Evolutionary conservation across 306 rosid species (phyloP), one percentile per base, ranked within the genome.

Genomic region (Ormosia semicastrata): DNA sequence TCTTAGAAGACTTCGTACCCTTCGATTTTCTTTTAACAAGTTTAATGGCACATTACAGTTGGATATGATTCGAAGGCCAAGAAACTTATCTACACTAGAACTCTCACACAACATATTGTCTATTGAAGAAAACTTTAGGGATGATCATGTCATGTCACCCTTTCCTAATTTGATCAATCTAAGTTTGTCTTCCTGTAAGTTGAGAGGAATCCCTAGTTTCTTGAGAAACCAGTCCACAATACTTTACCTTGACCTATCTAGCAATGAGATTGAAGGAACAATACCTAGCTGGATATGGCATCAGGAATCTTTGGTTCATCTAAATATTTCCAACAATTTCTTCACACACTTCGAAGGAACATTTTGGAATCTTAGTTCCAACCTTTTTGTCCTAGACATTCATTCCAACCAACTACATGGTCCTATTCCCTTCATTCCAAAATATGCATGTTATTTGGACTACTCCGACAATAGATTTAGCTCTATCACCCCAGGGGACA

Each of bases 21-120:
- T 90, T 33, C 75, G 14, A 30, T 87, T 93, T 52, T 18, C 91
- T 34, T 66, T 40, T 5, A 91, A 93, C 89, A 91, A 88, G 36
- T 80, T 91, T 8, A 84, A 14, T 0, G 97, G 94, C 54, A 66
- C 75, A 0, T 2, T 87, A n/a, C 8, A 50, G 0, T 66, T 91
- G 2, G 46, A 71, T 9, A 0, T 0, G 50, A 24, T 91, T 63
- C 32, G 17, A 12, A 57, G 50, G 14, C 34, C 88, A 0, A n/a
- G 5, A 12, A 84, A 81, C 62, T 86, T 89, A 14, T 7, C 71
- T 0, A 14, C 2, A 5, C 79, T 93, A 7, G 91, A 81, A 14
- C 93, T 93, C 50, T 86, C 90, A 5, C 74, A 43, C 36, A 91
- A 90, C 68, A 54, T 71, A 8, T 47, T 91, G 63, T 70, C 15